Base-by-base conservation (phyloP, 116 monocot species). In the Posidonia oceanica region DNA sequence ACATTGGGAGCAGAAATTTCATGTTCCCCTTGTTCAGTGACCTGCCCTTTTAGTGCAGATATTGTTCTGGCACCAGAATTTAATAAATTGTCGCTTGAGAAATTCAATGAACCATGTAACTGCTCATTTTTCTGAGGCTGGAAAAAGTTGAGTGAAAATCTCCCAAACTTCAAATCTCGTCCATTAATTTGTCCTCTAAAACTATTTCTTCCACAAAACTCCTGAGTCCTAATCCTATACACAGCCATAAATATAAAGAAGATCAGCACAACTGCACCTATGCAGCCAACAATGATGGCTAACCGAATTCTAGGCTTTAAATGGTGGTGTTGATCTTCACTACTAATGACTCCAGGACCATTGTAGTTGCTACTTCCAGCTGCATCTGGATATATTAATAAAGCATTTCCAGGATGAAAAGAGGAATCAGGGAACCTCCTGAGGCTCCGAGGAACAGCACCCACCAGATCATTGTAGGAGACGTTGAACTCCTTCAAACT, bases 361-460 rank as follows among this genome's bases (percentile, higher is more conserved):
- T 69, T 12, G 42, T 69, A 72, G 70, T 62, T 71, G 38, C 68
- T 70, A 69, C 69, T 75, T 42, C 69, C 41, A 21, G 71, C 54
- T 39, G 36, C 75, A 71, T 78, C 78, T 41, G 85, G 77, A 37
- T 83, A 78, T 23, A 79, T 68, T 71, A 94, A 75, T 39, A 82
- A 69, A 66, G 66, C 14, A 74, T 96, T 96, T 77, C 96, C 96
- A 63, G 96, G 96, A 74, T 68, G 68, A 79, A 96, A 96, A 72
- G 85, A 85, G 29, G 80, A 66, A 53, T 4, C 59, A 64, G 85
- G 87, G 62, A 97, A 92, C 72, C 65, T 89, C 69, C 63, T 74
- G 72, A 92, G 75, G 77, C 70, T 79, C 65, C 64, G 54, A 70
- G 97, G 97, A 37, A 97, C 63, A 75, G 72, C 53, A 42, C 97